Conservation (phyloP, 2,329 filamentous ascomycete genomes). For the Orbilia blumenaviensis region DNA sequence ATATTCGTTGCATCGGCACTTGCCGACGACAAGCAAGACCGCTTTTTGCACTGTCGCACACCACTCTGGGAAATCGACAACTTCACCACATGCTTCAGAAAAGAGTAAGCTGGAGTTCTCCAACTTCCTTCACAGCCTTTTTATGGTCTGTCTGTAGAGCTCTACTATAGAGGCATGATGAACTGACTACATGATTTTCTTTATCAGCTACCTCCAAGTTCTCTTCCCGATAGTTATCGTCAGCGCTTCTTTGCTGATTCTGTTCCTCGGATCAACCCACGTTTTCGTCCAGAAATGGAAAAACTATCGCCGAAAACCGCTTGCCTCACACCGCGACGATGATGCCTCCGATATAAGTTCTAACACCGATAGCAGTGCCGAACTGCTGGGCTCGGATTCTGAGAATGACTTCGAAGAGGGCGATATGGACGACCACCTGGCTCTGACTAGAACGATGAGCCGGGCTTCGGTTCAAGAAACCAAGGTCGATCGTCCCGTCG, state of each 20-base stretch:
- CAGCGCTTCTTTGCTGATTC: constrained; percentile 73
- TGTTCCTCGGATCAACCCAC: constrained; percentile 62
- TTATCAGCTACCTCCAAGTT: constrained; percentile 80
- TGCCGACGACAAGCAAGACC: constrained; percentile 49
- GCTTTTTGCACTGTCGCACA: constrained; percentile 56
- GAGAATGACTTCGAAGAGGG: constrained; percentile 71
- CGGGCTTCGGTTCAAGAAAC: constrained; percentile 67
- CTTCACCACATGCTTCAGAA: constrained; percentile 69
- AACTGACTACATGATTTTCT: constrained; percentile 54
- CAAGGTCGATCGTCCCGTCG: constrained; percentile 78
- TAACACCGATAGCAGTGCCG: constrained; percentile 54
- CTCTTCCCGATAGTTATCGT: constrained; percentile 79
- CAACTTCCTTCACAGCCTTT: too few species aligned
- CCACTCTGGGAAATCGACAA: constrained; percentile 71
- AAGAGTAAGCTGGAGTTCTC: constrained; percentile 26
- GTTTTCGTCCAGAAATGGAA: constrained; percentile 50
- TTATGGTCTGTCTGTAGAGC: too few species aligned
- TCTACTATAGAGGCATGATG: not conserved
- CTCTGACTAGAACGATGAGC: constrained; percentile 67
- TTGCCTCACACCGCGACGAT: constrained; percentile 17
- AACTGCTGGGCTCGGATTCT: constrained; percentile 60
- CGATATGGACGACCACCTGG: constrained; percentile 64
- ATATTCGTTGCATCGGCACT: constrained; percentile 43
- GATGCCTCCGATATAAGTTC: constrained; percentile 30
- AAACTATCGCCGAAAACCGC: constrained; percentile 12